These are phyloP conservation scores for Xylariaceae sp. DNA, from an alignment of 2,329 filamentous ascomycete species.

Conservation along the genomic window DNA sequence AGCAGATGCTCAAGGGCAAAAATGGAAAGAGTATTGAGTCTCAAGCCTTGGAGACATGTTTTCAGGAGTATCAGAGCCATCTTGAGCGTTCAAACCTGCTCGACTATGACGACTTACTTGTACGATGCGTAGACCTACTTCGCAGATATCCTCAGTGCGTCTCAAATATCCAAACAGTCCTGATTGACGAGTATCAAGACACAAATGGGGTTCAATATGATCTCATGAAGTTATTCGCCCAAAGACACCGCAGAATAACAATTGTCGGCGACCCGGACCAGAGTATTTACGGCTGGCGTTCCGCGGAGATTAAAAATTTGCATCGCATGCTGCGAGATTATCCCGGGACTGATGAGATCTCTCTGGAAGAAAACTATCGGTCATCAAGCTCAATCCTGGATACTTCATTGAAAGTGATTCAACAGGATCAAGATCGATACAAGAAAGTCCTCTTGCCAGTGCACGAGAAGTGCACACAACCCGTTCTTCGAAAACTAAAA, in stretches of 20 bases:
- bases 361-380: slow-evolving; percentile 90
- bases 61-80: slow-evolving; percentile 72
- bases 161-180: slow-evolving; percentile 80
- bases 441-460: slow-evolving; percentile 76
- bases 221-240: slow-evolving; percentile 83
- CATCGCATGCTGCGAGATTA: slow-evolving; percentile 73
- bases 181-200: slow-evolving; percentile 98
- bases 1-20: slow-evolving; percentile 40
- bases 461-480: slow-evolving; percentile 72
- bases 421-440: slow-evolving; percentile 80
- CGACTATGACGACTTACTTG: slow-evolving; percentile 89
- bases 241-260: slow-evolving; percentile 70
- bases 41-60: slow-evolving; percentile 64
- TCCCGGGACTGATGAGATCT: slow-evolving; percentile 73
- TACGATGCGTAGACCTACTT: slow-evolving; percentile 78
- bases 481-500: slow-evolving; percentile 73
- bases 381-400: slow-evolving; percentile 82
- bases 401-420: slow-evolving; percentile 78
- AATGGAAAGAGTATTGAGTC: slow-evolving; percentile 38
- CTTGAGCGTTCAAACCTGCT: slow-evolving; percentile 74
- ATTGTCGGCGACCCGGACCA: slow-evolving; percentile 97
- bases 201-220: slow-evolving; percentile 95
- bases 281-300: slow-evolving; percentile 95
- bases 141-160: slow-evolving; percentile 72
- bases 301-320: slow-evolving; percentile 87